These are phyloP conservation scores for Xylaria digitata DNA, from an alignment of 2,329 filamentous ascomycete species.

Conservation along the genomic window DNA sequence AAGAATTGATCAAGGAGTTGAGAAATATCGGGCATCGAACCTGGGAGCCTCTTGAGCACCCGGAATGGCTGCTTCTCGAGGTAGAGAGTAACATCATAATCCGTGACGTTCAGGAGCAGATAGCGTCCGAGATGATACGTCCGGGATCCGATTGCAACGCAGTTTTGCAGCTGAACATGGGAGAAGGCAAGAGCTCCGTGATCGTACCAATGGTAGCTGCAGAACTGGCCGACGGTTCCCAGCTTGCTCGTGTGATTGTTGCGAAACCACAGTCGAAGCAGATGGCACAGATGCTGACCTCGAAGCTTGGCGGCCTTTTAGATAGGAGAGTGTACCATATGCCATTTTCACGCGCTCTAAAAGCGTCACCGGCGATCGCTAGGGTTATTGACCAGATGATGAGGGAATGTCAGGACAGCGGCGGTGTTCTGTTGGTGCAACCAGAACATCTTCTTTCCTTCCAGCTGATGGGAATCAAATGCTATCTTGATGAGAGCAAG, in stretches of 20 bases:
- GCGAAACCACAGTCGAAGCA: slow-evolving; percentile 68
- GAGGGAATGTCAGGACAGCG: slow-evolving; percentile 58
- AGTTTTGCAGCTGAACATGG: slow-evolving; percentile 34
- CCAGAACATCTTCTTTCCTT: slow-evolving; percentile 74
- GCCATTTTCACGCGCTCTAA: slow-evolving; percentile 64
- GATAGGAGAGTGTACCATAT: slow-evolving; percentile 65
- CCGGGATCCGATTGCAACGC: slow-evolving; percentile 14
- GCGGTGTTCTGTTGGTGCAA: slow-evolving; percentile 69
- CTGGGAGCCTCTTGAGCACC: slow-evolving; percentile 21
- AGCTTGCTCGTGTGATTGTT: slow-evolving; percentile 65
- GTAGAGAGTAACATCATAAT: slow-evolving; percentile 29
- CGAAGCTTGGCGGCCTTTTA: slow-evolving; percentile 65
- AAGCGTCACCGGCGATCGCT: slow-evolving; percentile 52
- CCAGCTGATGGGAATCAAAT: slow-evolving; percentile 69
- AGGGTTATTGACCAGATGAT: slow-evolving; percentile 54
- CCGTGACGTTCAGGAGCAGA: slow-evolving; percentile 19
- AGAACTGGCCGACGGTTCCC: slow-evolving; percentile 56
- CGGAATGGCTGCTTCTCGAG: slow-evolving; percentile 33
- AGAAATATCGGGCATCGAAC: slow-evolving; percentile 15
- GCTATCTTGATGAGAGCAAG: slow-evolving; percentile 38
- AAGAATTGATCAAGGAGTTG: slow-evolving; percentile 17
- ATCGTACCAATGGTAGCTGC: slow-evolving; percentile 65
- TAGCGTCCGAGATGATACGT: slow-evolving; percentile 22
- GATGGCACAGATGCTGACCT: slow-evolving; percentile 66
- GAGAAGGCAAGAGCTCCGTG: slow-evolving; percentile 63